Evolutionary conservation across 345 rosid genomes (phyloP), one percentile per base, ranked within the genome.

Genomic region (Hibiscus syriacus): DNA sequence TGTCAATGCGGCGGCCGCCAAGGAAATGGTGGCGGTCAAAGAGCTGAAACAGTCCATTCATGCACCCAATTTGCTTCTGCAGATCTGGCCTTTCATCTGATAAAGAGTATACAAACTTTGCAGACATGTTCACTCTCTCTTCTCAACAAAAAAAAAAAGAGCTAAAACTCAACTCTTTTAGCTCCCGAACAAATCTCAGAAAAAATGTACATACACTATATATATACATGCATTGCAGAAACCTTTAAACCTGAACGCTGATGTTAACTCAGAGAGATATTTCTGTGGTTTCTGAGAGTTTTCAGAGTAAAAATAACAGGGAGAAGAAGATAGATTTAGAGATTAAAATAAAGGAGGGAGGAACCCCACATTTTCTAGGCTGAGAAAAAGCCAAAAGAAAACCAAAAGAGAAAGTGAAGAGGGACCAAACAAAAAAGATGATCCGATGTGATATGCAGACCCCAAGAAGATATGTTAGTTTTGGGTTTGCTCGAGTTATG

Each of bases 61-160:
- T 90, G 74, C 98, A 92, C 48, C 98, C 96, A 71, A 92, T 79
- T 52, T 90, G 97, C 81, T 84, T 90, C 49, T 77, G 85, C 76
- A 84, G 78, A 78, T 81, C 84, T 70, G 92, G 82, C 58, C 81
- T 85, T 67, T 92, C 97, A 63, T 90, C 98, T 25, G 97, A 76
- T 34, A 85, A 70, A 62, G 83, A 74, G 76, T 82, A 72, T 25
- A 87, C 56, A 64, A 84, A 75, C 74, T 88, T 90, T 0, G 92
- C 82, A 70, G 97, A 80, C 98, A 92, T 92, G 55, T 75, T 79
- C 46, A 69, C 67, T 56, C 49, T 72, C 54, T 70, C 55, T 34
- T 62, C 20, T n/a, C 49, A n/a, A 46, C 52, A 19, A 60, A 2
- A 45, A 45, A 45, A 17, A 45, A 45, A 45, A 45, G n/a, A n/a